Evolutionary conservation across 257 asterid genomes (phyloP).

Genomic region (Solanum pimpinellifolium): DNA sequence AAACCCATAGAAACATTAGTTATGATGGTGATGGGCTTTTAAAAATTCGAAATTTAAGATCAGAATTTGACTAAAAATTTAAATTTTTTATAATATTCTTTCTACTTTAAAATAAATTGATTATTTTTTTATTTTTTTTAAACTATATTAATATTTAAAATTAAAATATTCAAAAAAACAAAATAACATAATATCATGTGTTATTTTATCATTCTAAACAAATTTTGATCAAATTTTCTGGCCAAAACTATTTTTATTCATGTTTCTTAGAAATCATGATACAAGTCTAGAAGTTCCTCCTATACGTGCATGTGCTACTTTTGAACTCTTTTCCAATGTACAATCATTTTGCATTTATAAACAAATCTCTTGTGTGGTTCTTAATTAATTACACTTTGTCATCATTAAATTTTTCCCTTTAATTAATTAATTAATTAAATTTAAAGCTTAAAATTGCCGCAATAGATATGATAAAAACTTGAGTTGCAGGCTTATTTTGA

Average conservation of each 20-base stretch:
- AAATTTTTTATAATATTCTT: too few species aligned
- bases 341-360: background rate
- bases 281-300: background rate
- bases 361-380: background rate
- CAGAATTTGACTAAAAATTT: too few species aligned
- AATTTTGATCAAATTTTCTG: too few species aligned
- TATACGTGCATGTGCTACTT: background rate
- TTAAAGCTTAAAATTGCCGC: background rate
- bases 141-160: too few species aligned
- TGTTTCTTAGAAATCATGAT: background rate
- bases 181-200: too few species aligned
- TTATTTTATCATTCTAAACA: too few species aligned
- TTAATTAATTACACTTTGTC: background rate
- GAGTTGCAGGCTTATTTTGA: background rate
- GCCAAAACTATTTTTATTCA: background rate
- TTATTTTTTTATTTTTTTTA: too few species aligned
- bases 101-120: too few species aligned
- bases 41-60: background rate
- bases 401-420: background rate
- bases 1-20: background rate
- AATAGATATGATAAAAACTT: background rate
- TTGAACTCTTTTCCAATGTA: background rate
- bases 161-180: too few species aligned
- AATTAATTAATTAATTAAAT: background rate
- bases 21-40: background rate